These are phyloP conservation scores for Penicillium lividum DNA, from an alignment of 495 filamentous ascomycete species.

Conservation along the genomic window DNA sequence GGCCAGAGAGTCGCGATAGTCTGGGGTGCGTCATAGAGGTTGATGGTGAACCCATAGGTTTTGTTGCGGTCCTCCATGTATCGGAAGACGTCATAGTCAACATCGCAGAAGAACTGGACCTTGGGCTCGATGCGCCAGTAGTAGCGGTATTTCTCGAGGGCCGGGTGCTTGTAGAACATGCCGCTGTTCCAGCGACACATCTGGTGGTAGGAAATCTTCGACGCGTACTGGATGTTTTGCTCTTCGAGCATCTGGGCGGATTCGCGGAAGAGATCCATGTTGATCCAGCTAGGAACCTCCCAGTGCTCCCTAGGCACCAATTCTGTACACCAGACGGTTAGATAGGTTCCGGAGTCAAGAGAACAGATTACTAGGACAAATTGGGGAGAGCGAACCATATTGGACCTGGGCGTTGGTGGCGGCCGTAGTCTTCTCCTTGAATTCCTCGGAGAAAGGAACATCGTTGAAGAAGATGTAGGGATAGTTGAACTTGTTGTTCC, in stretches of 20 bases:
- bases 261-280: constrained; percentile 79
- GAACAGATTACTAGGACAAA: not conserved
- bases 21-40: constrained; percentile 87
- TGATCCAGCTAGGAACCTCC: constrained; percentile 90
- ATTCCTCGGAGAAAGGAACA: constrained; percentile 85
- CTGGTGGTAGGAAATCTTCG: constrained; percentile 89
- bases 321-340: constrained; percentile 47
- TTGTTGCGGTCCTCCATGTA: constrained; percentile 98
- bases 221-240: constrained; percentile 84
- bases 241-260: constrained; percentile 81
- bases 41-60: constrained; percentile 98
- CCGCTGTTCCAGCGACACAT: constrained; percentile 99
- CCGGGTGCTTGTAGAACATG: constrained; percentile 95
- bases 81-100: constrained; percentile 98
- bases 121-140: constrained; percentile 99
- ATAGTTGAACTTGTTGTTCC: constrained; percentile 99
- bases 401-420: constrained; percentile 80
- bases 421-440: constrained; percentile 76
- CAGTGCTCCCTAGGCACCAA: constrained; percentile 92
- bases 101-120: constrained; percentile 98
- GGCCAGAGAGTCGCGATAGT: constrained; percentile 93
- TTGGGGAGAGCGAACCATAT: constrained; percentile 63
- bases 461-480: constrained; percentile 99
- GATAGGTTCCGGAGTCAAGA: not conserved
- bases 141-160: constrained; percentile 76